Conservation (phyloP, 1,139 yeast species). For the Sugiyamaella novakii region DNA sequence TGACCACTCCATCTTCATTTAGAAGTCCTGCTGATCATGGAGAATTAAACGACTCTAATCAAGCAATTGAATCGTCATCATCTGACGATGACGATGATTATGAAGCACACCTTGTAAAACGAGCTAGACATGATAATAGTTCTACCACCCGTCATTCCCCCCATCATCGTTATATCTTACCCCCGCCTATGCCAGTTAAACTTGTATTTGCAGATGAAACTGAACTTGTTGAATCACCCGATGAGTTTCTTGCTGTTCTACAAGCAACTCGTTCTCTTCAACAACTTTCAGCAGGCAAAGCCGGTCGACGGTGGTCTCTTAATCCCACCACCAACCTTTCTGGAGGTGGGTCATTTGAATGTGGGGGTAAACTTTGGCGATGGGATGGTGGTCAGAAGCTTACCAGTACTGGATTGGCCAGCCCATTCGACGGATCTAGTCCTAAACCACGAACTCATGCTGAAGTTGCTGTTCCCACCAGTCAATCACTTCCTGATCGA, state of each 20-base stretch:
- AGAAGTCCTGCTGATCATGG: background rate
- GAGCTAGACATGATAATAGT: slow-evolving; percentile 2
- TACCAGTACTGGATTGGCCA: slow-evolving; percentile 12
- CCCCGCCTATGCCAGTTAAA: slow-evolving; percentile 35
- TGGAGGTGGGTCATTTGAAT: slow-evolving; percentile 43
- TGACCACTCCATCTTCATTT: slow-evolving; percentile 4
- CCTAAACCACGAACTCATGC: background rate
- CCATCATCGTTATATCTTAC: slow-evolving; percentile 16
- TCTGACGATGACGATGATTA: slow-evolving; percentile 19
- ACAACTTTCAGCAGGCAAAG: slow-evolving; percentile 40
- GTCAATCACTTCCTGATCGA: slow-evolving; percentile 20
- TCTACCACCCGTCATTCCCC: background rate
- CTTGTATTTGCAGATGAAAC: slow-evolving; percentile 32
- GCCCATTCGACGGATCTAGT: slow-evolving; percentile 6
- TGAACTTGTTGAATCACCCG: slow-evolving; percentile 35
- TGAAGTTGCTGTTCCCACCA: background rate
- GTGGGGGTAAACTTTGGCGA: slow-evolving; percentile 44
- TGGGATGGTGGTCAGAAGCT: slow-evolving; percentile 45
- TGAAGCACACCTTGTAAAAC: slow-evolving; percentile 16
- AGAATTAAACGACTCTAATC: slow-evolving; percentile 2
- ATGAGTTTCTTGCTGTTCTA: slow-evolving; percentile 43
- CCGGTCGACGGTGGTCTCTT: slow-evolving; percentile 33
- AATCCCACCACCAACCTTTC: slow-evolving; percentile 18
- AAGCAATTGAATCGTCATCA: slow-evolving; percentile 18
- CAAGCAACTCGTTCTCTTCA: slow-evolving; percentile 48